Evolutionary conservation across 345 rosid genomes (phyloP), one percentile per base, ranked within the genome.

Genomic region (Populus euphratica): DNA sequence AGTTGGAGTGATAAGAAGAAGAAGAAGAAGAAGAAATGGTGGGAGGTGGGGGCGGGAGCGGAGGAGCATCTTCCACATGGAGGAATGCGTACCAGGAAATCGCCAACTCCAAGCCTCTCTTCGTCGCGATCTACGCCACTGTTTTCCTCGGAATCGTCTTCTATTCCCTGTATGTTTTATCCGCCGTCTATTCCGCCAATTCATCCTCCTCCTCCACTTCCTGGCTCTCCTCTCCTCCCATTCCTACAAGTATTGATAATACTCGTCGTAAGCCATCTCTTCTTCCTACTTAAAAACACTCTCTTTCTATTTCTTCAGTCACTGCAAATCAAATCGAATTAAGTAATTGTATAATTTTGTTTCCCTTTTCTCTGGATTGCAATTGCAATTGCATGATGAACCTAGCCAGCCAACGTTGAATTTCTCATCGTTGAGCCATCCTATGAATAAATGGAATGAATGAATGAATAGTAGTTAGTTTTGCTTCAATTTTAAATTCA

Each of bases 81-180:
- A 85, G 90, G 81, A 91, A 86, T 79, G 86, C 89, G 78, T 86
- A 87, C 81, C 94, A 89, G 43, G 99, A 91, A 29, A 80, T 87
- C 65, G 83, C 89, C 68, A 89, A 83, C 74, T 83, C 94, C 63
- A 91, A 85, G 84, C 98, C 99, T 43, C 82, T 96, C 72, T 96
- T 96, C 86, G 43, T 90, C 71, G 89, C 98, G 72, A 86, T 96
- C 85, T 96, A 96, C 78, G 88, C 90, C 25, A 85, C 98, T 12
- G 97, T 93, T 70, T 76, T 93, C 74, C 78, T 89, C 17, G 99
- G 99, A 41, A 86, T 89, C 38, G 74, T 91, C 76, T 85, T 96
- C 76, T 93, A 98, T 35, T 84, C 97, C 38, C 85, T 92, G 63
- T 96, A 88, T 79, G 94, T 96, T 76, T 91, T 91, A 88, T 91